These are phyloP conservation scores for Alternaria solani DNA, from an alignment of 2,329 filamentous ascomycete species.

Conservation along the genomic window DNA sequence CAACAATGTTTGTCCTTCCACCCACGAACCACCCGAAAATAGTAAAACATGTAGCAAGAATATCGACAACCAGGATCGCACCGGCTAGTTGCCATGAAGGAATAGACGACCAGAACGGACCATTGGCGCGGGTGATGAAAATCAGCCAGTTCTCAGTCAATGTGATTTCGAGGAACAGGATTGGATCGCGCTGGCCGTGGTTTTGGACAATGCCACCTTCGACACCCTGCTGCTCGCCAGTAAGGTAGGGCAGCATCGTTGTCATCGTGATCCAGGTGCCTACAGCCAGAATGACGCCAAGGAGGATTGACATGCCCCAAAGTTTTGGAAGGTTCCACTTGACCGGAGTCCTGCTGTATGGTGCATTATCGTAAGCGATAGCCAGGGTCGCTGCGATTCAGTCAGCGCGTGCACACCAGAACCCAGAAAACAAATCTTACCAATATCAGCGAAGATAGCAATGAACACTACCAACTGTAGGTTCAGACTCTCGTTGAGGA, in stretches of 20 bases:
- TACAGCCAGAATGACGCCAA: slow-evolving; percentile 80
- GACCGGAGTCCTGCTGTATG: slow-evolving; percentile 83
- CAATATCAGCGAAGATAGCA: slow-evolving; percentile 89
- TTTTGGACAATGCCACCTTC: slow-evolving; percentile 89
- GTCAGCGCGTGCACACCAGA: neutral
- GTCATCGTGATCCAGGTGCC: slow-evolving; percentile 91
- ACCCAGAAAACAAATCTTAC: neutral
- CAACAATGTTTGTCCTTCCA: slow-evolving; percentile 77
- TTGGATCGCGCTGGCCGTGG: slow-evolving; percentile 80
- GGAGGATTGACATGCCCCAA: slow-evolving; percentile 88
- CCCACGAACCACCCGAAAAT: slow-evolving; percentile 83
- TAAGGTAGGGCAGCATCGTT: slow-evolving; percentile 71
- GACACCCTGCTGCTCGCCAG: slow-evolving; percentile 58
- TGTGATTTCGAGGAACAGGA: slow-evolving; percentile 89
- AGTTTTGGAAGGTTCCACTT: slow-evolving; percentile 96
- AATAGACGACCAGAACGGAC: slow-evolving; percentile 88
- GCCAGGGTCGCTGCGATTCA: slow-evolving; percentile 72
- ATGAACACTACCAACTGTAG: slow-evolving; percentile 91
- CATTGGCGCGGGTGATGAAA: slow-evolving; percentile 93
- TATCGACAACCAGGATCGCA: slow-evolving; percentile 82
- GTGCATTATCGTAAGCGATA: slow-evolving; percentile 92
- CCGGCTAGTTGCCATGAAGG: slow-evolving; percentile 85
- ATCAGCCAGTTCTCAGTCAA: slow-evolving; percentile 96
- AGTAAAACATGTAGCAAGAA: slow-evolving; percentile 85
- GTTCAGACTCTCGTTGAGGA: slow-evolving; percentile 83